Percentiles rank a stretch among this genome's conserved stretches.
phyloP scores from a whole-genome alignment of 495 filamentous ascomycete species.

The Penicillium psychrofluorescens region DNA sequence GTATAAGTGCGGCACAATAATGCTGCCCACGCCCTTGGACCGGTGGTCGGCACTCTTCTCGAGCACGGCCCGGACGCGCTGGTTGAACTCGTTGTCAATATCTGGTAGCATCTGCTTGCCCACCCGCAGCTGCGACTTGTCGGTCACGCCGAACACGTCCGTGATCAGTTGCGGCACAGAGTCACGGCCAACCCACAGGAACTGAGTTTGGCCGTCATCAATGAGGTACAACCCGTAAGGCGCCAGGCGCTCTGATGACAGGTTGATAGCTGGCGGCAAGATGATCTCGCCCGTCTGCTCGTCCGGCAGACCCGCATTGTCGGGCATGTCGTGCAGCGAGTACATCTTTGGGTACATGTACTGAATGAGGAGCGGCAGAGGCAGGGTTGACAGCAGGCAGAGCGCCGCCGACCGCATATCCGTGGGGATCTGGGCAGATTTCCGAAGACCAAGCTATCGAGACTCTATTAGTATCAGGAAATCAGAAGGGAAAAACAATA shows the following conservation, averaged over 20 bases:
- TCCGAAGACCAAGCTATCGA: conserved; percentile 75
- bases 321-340: conserved; percentile 97
- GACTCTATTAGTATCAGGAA: conserved; percentile 16
- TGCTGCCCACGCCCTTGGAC: conserved; percentile 79
- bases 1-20: conserved; percentile 85
- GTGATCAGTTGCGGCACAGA: conserved; percentile 80
- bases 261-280: conserved; percentile 76
- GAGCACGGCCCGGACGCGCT: conserved; percentile 79
- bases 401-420: conserved; percentile 93
- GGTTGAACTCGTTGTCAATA: conserved; percentile 93
- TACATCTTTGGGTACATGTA: conserved; percentile 95
- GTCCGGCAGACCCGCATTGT: conserved; percentile 79
- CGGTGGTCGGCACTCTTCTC: conserved; percentile 87
- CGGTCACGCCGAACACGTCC: conserved; percentile 83
- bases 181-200: conserved; percentile 93
- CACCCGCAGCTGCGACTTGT: conserved; percentile 75
- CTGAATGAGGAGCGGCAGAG: conserved; percentile 85
- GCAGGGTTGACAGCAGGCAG: conserved; percentile 85
- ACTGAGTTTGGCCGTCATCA: conserved; percentile 95
- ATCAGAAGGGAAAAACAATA: neutral
- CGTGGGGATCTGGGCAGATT: conserved; percentile 91
- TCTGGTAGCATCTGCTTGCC: conserved; percentile 83
- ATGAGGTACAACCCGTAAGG: conserved; percentile 95
- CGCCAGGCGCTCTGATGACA: conserved; percentile 82
- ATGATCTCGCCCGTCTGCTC: conserved; percentile 78